Conservation (phyloP, 2,329 filamentous ascomycete genomes). For the Scedosporium boydii region DNA sequence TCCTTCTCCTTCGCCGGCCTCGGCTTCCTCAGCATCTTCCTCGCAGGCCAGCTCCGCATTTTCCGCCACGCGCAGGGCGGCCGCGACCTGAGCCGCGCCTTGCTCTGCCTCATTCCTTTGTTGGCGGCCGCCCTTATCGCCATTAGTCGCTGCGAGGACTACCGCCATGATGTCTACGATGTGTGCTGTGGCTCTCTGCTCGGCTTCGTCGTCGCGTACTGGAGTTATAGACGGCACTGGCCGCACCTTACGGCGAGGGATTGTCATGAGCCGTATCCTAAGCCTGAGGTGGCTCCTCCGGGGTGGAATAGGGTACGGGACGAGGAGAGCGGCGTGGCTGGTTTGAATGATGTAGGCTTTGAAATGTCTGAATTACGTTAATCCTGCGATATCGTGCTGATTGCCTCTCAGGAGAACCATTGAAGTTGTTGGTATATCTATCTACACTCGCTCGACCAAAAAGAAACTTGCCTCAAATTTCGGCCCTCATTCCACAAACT, state of each 20-base stretch:
- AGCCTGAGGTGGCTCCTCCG: conserved; percentile 27
- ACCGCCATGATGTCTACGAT: conserved; percentile 63
- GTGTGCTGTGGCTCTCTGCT: conserved; percentile 52
- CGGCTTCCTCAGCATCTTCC: conserved; percentile 62
- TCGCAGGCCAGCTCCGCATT: conserved; percentile 56
- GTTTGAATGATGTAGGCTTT: conserved; percentile 23
- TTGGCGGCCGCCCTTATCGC: conserved; percentile 58
- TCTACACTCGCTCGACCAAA: too few species aligned
- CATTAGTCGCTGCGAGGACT: conserved; percentile 60
- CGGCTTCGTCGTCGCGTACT: conserved; percentile 51
- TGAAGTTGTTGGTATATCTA: not conserved
- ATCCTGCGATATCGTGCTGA: not conserved
- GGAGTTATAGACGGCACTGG: conserved; percentile 58
- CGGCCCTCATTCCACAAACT: too few species aligned
- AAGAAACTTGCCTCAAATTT: too few species aligned
- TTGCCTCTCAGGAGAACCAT: not conserved
- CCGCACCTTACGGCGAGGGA: conserved; percentile 40
- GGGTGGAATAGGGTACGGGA: conserved; percentile 39
- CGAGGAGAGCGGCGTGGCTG: conserved; percentile 38
- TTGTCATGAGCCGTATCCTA: conserved; percentile 49
- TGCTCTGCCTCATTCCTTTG: conserved; percentile 49
- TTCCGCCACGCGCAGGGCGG: conserved; percentile 35
- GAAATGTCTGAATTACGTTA: conserved; percentile 17
- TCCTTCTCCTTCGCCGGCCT: conserved; percentile 73
- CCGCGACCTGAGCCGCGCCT: conserved; percentile 43